Conservation (phyloP, 768 basidiomycete species). For the Russula vinacea region DNA sequence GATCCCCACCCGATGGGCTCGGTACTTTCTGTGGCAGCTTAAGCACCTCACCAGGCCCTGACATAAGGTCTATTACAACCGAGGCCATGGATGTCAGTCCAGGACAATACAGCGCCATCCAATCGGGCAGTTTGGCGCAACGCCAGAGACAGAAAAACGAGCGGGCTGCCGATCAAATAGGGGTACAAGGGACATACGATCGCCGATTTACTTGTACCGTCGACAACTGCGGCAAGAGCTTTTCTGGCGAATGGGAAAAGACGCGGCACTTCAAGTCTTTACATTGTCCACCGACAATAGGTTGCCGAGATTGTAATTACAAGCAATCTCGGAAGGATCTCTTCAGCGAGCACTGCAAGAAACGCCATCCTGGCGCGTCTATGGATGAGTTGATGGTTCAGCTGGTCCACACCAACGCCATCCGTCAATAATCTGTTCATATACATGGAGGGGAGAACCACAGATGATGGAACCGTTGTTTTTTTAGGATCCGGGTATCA, state of each 20-base stretch:
- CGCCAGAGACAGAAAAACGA: slow-evolving; percentile 1
- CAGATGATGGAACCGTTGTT: neutral
- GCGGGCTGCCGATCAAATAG: neutral
- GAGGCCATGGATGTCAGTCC: neutral
- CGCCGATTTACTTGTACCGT: slow-evolving; percentile 13
- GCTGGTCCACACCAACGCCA: neutral
- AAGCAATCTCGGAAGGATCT: slow-evolving; percentile 26
- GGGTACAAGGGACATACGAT: slow-evolving; percentile 1
- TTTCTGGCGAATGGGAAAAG: slow-evolving; percentile 27
- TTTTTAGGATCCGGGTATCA: neutral
- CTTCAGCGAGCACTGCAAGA: slow-evolving; percentile 25
- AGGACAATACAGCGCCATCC: neutral
- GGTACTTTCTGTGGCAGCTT: neutral
- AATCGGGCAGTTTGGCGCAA: neutral
- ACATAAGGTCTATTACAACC: neutral
- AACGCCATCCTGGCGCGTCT: slow-evolving; percentile 13
- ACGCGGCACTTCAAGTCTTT: slow-evolving; percentile 20
- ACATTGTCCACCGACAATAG: slow-evolving; percentile 22
- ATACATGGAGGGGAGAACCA: neutral
- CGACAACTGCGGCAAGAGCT: slow-evolving; percentile 13
- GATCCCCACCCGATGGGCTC: neutral
- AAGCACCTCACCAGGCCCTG: neutral
- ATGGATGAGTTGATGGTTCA: slow-evolving; percentile 11
- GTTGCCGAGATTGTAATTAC: slow-evolving; percentile 20
- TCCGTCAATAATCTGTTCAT: neutral